phyloP scores from a whole-genome alignment of 2,329 filamentous ascomycete species.

The Helminthosporium solani region DNA sequence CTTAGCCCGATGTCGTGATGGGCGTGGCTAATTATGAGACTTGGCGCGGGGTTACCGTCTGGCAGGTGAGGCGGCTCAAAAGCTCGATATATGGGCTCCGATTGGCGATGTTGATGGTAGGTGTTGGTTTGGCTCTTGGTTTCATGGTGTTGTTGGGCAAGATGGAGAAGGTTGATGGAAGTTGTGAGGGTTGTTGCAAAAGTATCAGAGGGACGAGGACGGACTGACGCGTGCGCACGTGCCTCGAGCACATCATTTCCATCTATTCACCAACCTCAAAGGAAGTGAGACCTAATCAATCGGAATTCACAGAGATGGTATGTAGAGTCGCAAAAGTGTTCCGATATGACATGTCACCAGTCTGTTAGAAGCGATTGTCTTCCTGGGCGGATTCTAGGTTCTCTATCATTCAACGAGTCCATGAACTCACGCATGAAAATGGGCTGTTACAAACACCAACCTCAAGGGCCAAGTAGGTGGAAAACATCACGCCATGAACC shows the following conservation, averaged over 20 bases:
- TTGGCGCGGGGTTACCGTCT: neutral
- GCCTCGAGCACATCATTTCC: neutral
- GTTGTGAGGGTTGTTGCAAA: neutral
- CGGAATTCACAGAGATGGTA: no score
- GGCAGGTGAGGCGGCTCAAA: neutral
- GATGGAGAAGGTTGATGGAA: neutral
- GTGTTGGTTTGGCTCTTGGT: neutral
- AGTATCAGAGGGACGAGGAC: neutral
- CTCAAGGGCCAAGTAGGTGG: no score
- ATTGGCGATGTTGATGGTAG: neutral
- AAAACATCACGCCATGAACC: conserved; percentile 58
- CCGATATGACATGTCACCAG: no score
- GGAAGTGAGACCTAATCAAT: no score
- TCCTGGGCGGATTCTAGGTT: no score
- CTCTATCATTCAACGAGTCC: no score
- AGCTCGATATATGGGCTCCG: neutral
- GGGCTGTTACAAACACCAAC: no score
- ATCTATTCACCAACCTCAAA: no score
- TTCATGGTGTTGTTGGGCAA: neutral
- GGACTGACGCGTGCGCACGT: neutral
- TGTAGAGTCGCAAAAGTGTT: no score
- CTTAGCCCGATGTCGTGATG: conserved; percentile 20
- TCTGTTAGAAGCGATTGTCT: no score
- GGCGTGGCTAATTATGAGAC: neutral
- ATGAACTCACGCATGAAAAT: no score